These are phyloP conservation scores for Aphanomyces invadans DNA, from an alignment of 352 stramenopile species.

Conservation along the genomic window DNA sequence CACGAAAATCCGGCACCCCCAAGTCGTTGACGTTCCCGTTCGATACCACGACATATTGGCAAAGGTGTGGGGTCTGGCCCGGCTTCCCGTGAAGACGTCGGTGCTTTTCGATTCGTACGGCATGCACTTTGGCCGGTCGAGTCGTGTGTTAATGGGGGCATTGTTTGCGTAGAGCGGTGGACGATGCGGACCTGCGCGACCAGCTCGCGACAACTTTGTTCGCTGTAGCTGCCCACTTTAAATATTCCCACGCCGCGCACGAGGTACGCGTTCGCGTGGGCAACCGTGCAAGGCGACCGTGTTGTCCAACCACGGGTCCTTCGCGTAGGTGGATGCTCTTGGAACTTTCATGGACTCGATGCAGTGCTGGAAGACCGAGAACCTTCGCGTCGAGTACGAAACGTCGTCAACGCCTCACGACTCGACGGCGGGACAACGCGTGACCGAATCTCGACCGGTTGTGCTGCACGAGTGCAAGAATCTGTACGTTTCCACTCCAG, in stretches of 20 bases:
- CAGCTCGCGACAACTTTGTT: not conserved
- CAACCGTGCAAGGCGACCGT: no score
- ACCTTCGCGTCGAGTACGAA: slow-evolving; percentile 1
- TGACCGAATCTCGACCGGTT: not conserved
- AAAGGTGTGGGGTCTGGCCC: not conserved
- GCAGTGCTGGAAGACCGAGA: not conserved
- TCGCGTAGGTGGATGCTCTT: not conserved
- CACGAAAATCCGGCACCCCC: not conserved
- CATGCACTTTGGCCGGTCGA: not conserved
- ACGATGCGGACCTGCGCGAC: not conserved
- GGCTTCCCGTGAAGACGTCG: not conserved
- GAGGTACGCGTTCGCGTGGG: no score
- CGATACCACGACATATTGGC: not conserved
- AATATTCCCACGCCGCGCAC: not conserved
- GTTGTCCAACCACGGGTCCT: no score
- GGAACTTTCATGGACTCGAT: not conserved
- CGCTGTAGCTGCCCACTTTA: not conserved
- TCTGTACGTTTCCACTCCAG: not conserved
- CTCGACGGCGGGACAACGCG: no score
- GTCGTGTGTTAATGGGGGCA: not conserved
- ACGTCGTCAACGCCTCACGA: no score
- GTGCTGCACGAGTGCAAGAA: not conserved
- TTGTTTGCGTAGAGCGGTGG: not conserved
- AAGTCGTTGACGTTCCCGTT: not conserved
- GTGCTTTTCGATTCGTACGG: not conserved